Percentiles rank a stretch among this genome's conserved stretches.
Conservation (phyloP, 495 filamentous ascomycete genomes). For the Podospora bellae-mahoneyi region DNA sequence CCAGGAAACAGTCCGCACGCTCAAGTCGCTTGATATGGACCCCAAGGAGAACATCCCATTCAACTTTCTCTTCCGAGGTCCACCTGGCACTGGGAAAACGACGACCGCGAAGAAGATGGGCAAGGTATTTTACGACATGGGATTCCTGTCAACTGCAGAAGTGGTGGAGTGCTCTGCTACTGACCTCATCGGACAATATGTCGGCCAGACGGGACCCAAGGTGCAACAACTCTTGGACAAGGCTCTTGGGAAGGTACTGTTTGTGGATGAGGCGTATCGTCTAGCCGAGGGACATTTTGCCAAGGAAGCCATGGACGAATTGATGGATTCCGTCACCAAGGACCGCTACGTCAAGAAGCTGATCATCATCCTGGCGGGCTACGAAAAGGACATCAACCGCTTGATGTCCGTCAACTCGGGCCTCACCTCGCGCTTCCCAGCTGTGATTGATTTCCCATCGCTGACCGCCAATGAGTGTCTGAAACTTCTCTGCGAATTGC, state of each 20-base stretch:
- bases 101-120: conserved; percentile 65
- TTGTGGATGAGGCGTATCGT: conserved; percentile 67
- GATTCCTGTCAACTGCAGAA: conserved; percentile 50
- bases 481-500: conserved; percentile 33
- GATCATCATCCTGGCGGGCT: conserved; percentile 72
- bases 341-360: conserved; percentile 59
- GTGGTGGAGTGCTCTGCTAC: conserved; percentile 57
- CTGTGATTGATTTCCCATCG: conserved; percentile 50
- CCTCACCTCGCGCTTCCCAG: conserved; percentile 59
- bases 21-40: conserved; percentile 58
- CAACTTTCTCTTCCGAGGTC: conserved; percentile 42
- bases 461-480: conserved; percentile 47
- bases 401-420: conserved; percentile 62
- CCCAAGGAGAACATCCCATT: conserved; percentile 45
- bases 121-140: conserved; percentile 64
- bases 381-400: conserved; percentile 65
- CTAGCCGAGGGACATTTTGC: conserved; percentile 57
- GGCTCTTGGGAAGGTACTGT: conserved; percentile 60
- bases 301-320: conserved; percentile 69
- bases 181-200: conserved; percentile 56
- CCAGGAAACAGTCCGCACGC: conserved; percentile 50
- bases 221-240: conserved; percentile 55
- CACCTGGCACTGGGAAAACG: conserved; percentile 64
- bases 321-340: conserved; percentile 67
- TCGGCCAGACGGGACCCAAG: conserved; percentile 65